These are phyloP conservation scores for Hygrophila difformis DNA, from an alignment of 257 asterid genomes.

Conservation along the genomic window DNA sequence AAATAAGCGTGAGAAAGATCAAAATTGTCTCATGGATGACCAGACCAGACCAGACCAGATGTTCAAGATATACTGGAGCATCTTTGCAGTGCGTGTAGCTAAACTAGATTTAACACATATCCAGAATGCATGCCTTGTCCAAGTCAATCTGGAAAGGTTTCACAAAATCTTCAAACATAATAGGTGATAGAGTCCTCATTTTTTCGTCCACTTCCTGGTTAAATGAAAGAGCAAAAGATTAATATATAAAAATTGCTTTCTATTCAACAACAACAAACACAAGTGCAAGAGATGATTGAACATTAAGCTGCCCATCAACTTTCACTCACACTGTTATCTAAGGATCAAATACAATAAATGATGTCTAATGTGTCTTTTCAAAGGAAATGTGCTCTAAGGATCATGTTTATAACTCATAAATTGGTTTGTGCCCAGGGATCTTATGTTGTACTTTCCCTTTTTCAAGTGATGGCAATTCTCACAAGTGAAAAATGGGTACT, in stretches of 20 bases:
- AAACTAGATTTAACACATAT: background rate
- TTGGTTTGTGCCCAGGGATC: too few species aligned
- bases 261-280: too few species aligned
- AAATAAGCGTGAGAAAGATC: background rate
- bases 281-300: too few species aligned
- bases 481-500: background rate
- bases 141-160: slow-evolving; percentile 71
- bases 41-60: background rate
- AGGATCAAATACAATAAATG: too few species aligned
- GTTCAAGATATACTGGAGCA: background rate
- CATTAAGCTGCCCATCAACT: too few species aligned
- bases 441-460: too few species aligned
- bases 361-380: too few species aligned
- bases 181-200: slow-evolving; percentile 51
- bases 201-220: slow-evolving; percentile 86
- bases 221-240: background rate
- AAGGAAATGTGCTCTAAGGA: too few species aligned
- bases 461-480: background rate
- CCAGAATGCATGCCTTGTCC: slow-evolving; percentile 42
- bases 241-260: too few species aligned
- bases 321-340: too few species aligned
- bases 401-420: too few species aligned
- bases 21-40: background rate
- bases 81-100: background rate
- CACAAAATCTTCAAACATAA: slow-evolving; percentile 89